Base-by-base conservation (phyloP, 495 filamentous ascomycete genomes). In the Monascus purpureus region DNA sequence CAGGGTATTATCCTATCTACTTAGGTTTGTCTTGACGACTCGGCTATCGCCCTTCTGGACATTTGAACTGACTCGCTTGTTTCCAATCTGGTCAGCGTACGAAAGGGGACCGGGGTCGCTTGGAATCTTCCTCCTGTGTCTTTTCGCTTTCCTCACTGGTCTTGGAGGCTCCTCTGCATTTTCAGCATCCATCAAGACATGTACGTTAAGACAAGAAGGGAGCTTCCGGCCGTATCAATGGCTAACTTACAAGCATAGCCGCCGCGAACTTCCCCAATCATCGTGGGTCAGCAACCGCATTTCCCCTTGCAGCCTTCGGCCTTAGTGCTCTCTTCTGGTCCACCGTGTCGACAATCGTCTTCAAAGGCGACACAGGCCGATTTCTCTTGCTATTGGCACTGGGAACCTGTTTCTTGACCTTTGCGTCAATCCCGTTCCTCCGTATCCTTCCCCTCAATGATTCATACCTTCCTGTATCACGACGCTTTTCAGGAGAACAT, bases 311-410 rank as follows among this genome's bases (percentile, higher is more conserved):
- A 25, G 85, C 82, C 3, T 95, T 96, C 52, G 90, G 90, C 15
- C 64, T 97, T 18, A 94, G 88, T 57, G 90, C 90, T 29, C 85
- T 96, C 51, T 93, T 96, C 68, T 97, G 93, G 62, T 80, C 90
- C 12, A 63, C 72, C 13, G 55, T 86, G 14, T 82, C 86, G 2
- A 68, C 69, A 20, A 42, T 88, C 28, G 64, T 84, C 30, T 93
- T 94, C 57, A 83, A 87, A 16, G 82, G 82, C 29, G 73, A 88
- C 40, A 92, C 82, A 6, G 72, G 75, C 27, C 65, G 67, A 20
- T 87, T 94, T 44, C 68, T 97, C 25, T 62, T 87, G 23, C 51
- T 95, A 12, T 64, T 97, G 15, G 74, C 86, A 2, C 51, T 73
- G 32, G 86, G 82, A n/a, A 94, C 88, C 9, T 82, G 75, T 31